A percentile compares a stretch with the other conserved stretches of the same genome.
Evolutionary conservation across 768 basidiomycete species (phyloP).

Genomic region (Dacryopinax spathularia): DNA sequence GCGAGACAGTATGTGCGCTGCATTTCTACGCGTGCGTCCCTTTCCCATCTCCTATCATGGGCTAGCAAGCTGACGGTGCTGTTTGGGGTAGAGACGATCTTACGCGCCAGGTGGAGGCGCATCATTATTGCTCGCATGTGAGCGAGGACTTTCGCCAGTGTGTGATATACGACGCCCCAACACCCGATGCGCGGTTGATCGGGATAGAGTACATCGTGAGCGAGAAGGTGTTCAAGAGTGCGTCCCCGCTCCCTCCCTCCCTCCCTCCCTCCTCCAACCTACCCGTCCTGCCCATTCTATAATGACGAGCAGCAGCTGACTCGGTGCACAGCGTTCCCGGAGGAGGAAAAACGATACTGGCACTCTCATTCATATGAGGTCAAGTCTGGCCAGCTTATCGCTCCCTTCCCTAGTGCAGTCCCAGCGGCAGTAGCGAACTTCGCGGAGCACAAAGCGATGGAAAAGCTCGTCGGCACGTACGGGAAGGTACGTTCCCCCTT

Average conservation of each 20-base stretch:
- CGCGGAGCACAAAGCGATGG: neutral
- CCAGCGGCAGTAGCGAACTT: neutral
- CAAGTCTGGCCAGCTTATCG: neutral
- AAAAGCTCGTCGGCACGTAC: neutral
- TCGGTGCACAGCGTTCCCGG: slow-evolving; percentile 29
- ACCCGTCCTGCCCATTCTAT: too few species aligned
- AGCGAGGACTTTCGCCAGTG: slow-evolving; percentile 32
- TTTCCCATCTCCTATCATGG: neutral
- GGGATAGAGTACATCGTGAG: slow-evolving; percentile 41
- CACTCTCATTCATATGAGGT: slow-evolving; percentile 41
- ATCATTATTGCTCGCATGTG: slow-evolving; percentile 33
- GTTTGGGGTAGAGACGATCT: slow-evolving; percentile 11
- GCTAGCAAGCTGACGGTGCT: too few species aligned
- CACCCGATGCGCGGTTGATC: slow-evolving; percentile 34
- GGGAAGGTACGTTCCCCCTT: neutral
- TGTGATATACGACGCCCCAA: slow-evolving; percentile 33
- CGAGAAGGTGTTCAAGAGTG: slow-evolving; percentile 22
- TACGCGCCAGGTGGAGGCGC: slow-evolving; percentile 29
- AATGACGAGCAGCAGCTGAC: too few species aligned
- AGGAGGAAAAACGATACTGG: slow-evolving; percentile 39
- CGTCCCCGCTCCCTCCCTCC: too few species aligned
- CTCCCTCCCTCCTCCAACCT: too few species aligned
- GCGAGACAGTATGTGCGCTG: neutral
- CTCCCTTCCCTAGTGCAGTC: neutral
- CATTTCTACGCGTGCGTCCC: neutral